Evolutionary conservation across 768 basidiomycete species (phyloP).

Genomic region (Leccinum subtestaceum): DNA sequence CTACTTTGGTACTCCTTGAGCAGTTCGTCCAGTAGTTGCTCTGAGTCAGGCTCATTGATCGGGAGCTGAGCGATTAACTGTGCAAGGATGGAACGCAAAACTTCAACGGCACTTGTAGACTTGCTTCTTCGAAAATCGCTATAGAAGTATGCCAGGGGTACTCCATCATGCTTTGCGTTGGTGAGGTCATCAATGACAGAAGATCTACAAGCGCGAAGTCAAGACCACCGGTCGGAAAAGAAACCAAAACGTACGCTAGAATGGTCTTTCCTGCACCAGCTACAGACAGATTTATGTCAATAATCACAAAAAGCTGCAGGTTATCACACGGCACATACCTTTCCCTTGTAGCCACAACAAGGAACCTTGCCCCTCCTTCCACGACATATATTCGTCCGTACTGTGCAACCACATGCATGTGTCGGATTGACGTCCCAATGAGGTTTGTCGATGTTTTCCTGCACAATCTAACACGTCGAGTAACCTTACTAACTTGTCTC

Average conservation of each 20-base stretch:
- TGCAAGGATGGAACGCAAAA: conserved; percentile 20
- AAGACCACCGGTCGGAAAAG: not conserved
- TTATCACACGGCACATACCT: not conserved
- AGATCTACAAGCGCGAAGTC: not conserved
- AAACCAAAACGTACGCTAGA: not conserved
- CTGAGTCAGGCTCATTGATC: not conserved
- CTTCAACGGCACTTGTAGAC: conserved; percentile 10
- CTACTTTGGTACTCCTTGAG: not conserved
- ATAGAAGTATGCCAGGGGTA: conserved; percentile 17
- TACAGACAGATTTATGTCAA: not conserved
- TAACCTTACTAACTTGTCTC: not conserved
- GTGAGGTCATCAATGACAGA: not conserved
- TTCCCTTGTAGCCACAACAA: conserved; percentile 19
- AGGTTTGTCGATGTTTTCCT: no score
- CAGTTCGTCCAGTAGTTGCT: conserved; percentile 5
- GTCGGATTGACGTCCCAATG: no score
- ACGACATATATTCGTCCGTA: no score
- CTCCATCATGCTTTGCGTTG: not conserved
- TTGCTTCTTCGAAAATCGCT: conserved; percentile 21
- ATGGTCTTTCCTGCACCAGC: conserved; percentile 1
- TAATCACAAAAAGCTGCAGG: no score
- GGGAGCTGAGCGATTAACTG: conserved; percentile 7
- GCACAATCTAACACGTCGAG: no score
- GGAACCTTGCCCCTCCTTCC: no score
- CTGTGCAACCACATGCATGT: no score